These are phyloP conservation scores for Eucalyptus camaldulensis DNA, from an alignment of 345 rosid genomes.

Conservation along the genomic window DNA sequence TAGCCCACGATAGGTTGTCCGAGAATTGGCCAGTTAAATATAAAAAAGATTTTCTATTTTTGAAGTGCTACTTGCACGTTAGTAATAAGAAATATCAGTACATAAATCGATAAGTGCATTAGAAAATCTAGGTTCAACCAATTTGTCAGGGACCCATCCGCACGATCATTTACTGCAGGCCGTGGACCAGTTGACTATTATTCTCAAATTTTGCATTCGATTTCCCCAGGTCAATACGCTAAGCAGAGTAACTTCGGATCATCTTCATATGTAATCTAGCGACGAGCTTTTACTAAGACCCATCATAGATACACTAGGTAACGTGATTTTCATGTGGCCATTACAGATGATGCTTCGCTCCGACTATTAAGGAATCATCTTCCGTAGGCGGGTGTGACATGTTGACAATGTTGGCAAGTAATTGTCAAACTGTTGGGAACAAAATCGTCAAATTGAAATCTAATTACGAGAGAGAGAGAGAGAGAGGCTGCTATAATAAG, in stretches of 20 bases:
- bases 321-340: neutral
- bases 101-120: neutral
- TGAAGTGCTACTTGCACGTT: neutral
- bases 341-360: neutral
- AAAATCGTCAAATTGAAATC: neutral
- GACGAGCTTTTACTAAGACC: neutral
- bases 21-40: neutral
- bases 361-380: neutral
- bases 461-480: neutral
- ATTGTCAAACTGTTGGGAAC: neutral
- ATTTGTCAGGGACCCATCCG: neutral
- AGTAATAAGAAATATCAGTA: neutral
- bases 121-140: neutral
- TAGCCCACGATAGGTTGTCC: neutral
- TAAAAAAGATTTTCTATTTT: neutral
- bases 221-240: neutral
- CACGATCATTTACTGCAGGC: neutral
- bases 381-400: neutral
- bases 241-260: neutral
- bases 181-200: neutral
- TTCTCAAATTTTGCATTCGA: neutral
- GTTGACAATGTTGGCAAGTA: neutral
- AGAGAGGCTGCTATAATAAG: neutral
- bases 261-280: neutral
- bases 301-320: neutral